These are phyloP conservation scores for Davidsoniella eucalypti DNA, from an alignment of 2,329 filamentous ascomycete species.

Conservation along the genomic window DNA sequence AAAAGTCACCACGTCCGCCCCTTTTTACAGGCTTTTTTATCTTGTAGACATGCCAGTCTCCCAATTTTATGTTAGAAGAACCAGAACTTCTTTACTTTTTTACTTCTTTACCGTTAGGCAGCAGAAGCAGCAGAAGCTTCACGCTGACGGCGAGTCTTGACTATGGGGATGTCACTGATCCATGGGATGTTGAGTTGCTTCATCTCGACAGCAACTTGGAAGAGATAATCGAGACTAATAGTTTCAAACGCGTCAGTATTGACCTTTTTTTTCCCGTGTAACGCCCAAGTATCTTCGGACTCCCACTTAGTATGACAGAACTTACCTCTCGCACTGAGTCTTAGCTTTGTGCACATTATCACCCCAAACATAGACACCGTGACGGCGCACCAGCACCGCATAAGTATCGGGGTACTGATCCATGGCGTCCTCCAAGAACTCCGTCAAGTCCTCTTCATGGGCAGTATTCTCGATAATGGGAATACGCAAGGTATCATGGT, in stretches of 20 bases:
- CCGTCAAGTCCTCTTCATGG: conserved; percentile 87
- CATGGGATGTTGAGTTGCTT: conserved; percentile 66
- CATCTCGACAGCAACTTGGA: conserved; percentile 96
- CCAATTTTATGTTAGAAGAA: no score
- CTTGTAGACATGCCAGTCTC: no score
- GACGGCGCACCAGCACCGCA: conserved; percentile 78
- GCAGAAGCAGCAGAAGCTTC: conserved; percentile 6
- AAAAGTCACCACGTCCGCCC: no score
- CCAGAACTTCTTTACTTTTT: no score
- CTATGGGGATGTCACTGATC: conserved; percentile 35
- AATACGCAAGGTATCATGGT: conserved; percentile 77
- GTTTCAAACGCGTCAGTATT: neutral
- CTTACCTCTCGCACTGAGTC: conserved; percentile 82
- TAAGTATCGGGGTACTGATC: conserved; percentile 81
- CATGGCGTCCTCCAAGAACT: conserved; percentile 81
- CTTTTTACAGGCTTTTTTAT: no score
- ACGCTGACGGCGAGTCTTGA: conserved; percentile 13
- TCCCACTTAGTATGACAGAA: neutral
- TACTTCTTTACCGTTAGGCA: conserved; percentile 1
- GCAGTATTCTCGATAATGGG: conserved; percentile 98
- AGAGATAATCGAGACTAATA: conserved; percentile 74
- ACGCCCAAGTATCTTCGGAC: neutral
- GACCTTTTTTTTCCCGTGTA: neutral
- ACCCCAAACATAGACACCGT: conserved; percentile 96
- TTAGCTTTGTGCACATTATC: conserved; percentile 95